phyloP scores from a whole-genome alignment of 2,329 filamentous ascomycete genomes.

The Aspergillus sp. region DNA sequence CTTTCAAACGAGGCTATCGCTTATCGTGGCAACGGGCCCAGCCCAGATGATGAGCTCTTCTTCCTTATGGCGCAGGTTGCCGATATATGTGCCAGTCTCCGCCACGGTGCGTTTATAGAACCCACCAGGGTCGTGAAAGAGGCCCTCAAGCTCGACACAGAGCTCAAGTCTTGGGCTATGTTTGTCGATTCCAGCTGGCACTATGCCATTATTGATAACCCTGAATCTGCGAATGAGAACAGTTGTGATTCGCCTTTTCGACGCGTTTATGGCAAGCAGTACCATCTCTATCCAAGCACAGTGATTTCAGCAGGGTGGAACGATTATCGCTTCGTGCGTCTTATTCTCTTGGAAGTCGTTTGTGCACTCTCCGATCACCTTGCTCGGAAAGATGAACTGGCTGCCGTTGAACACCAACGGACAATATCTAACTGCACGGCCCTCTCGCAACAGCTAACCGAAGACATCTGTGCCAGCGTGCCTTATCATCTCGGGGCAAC shows the following conservation, averaged over 20 bases:
- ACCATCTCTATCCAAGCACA: slow-evolving; percentile 22
- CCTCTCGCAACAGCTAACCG: slow-evolving; percentile 9
- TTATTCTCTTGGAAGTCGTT: slow-evolving; percentile 18
- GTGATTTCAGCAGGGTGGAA: slow-evolving; percentile 22
- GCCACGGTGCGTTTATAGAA: neutral
- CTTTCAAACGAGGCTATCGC: slow-evolving; percentile 10
- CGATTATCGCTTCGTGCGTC: slow-evolving; percentile 23
- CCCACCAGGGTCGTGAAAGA: neutral
- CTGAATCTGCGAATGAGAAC: neutral
- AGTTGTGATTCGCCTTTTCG: neutral
- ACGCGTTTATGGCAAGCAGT: slow-evolving; percentile 13
- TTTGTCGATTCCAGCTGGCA: slow-evolving; percentile 13
- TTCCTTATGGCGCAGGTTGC: slow-evolving; percentile 10
- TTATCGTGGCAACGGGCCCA: neutral
- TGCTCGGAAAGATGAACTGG: neutral
- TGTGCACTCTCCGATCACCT: neutral
- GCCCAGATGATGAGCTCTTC: slow-evolving; percentile 14
- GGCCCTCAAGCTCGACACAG: slow-evolving; percentile 15
- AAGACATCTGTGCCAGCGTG: slow-evolving; percentile 21
- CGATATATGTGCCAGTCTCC: slow-evolving; percentile 13
- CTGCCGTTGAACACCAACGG: neutral
- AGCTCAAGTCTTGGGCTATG: slow-evolving; percentile 14
- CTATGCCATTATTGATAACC: slow-evolving; percentile 13
- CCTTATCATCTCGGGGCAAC: slow-evolving; percentile 13
- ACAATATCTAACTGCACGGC: slow-evolving; percentile 4